Base-by-base conservation (phyloP, 352 stramenopile genomes). In the Phytophthora palmivora region DNA sequence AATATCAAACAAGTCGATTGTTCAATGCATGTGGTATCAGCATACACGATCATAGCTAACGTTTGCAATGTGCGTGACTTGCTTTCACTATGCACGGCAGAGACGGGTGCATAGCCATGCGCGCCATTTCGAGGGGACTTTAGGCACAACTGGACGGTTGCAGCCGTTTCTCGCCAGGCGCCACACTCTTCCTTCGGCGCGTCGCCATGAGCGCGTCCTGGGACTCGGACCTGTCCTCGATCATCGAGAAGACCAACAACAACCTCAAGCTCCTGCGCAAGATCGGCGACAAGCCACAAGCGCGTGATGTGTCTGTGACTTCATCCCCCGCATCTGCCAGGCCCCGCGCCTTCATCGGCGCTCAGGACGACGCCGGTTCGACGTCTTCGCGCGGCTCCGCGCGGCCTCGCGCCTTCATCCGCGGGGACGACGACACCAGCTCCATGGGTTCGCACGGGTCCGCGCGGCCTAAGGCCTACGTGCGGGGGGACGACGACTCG, bases 181-280 rank as follows among this genome's bases (percentile, higher is more conserved):
- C 41, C 43, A 38, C 54, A 54, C 44, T 49, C 54, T 39, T 18
- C 49, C 39, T 58, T 48, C 44, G 7, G 4, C 26, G 30, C 18
- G 38, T 50, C 21, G 41, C 33, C 59, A 92, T 92, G 81, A 91
- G 79, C 63, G 70, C 87, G 56, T 84, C 89, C 30, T 95, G 86
- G 86, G 84, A 95, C 63, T 82, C 82, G 49, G 86, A 95, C 53
- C 62, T 95, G 48, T 88, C 85, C 42, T 92, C 86, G 11, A 92
- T 92, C 80, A 92, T 94, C 45, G 86, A 94, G 55, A 92, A 94
- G 72, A 94, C 86, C 52, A 94, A 92, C 65, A 87, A 90, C 58
- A 95, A 93, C 71, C 78, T 93, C 51, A 92, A 92, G 68, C 72
- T 93, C 32, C 70, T 93, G 57, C 84, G 86, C 10, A 84, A 84